Evolutionary conservation across 768 basidiomycete genomes (phyloP).

Genomic region (Scleroderma citrinum): DNA sequence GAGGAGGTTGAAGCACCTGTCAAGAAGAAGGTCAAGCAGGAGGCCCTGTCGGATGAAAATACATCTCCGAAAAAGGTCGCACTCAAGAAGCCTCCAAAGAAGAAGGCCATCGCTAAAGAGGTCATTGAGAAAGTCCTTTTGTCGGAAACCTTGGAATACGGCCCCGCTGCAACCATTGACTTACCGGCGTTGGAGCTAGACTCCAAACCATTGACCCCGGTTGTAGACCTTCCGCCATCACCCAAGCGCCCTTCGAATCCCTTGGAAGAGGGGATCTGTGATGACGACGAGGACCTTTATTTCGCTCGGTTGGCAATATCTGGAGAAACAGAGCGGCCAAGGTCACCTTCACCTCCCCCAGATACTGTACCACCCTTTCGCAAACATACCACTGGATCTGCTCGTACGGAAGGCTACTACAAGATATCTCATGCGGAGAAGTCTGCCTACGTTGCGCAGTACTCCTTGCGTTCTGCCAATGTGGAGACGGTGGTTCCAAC

Average conservation of each 20-base stretch:
- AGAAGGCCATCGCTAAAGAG: conserved; percentile 27
- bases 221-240: conserved; percentile 36
- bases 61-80: conserved; percentile 20
- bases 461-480: conserved; percentile 54
- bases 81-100: conserved; percentile 28
- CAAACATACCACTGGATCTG: conserved; percentile 78
- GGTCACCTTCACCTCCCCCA: conserved; percentile 28
- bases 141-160: conserved; percentile 43
- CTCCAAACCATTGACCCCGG: conserved; percentile 47
- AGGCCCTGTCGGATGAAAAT: conserved; percentile 21
- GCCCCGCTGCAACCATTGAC: conserved; percentile 48
- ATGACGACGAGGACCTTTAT: conserved; percentile 89
- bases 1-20: conserved; percentile 36
- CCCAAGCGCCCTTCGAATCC: conserved; percentile 49
- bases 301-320: conserved; percentile 46
- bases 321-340: conserved; percentile 19
- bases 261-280: conserved; percentile 52
- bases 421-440: conserved; percentile 91
- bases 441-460: conserved; percentile 87
- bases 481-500: conserved; percentile 36
- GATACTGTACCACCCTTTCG: conserved; percentile 52
- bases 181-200: conserved; percentile 39
- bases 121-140: conserved; percentile 47
- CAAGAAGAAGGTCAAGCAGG: conserved; percentile 35
- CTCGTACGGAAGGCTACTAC: conserved; percentile 93